Evolutionary conservation across 164 flowering plant species (phyloP).

Genomic region (Umbilicus rupestris): DNA sequence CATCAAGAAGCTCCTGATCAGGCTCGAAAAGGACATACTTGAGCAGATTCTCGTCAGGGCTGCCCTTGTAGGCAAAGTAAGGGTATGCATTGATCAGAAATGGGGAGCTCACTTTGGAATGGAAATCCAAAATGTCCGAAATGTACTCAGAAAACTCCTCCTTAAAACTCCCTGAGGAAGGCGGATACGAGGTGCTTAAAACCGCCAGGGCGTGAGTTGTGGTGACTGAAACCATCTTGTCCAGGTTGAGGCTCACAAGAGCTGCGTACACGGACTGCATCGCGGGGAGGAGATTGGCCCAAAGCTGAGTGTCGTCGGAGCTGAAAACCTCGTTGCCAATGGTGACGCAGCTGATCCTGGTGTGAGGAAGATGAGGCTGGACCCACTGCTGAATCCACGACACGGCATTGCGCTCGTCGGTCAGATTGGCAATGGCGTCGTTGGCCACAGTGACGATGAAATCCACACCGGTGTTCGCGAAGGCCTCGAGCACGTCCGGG

Average conservation of each 20-base stretch:
- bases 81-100: constrained; percentile 89
- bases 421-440: background rate
- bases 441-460: background rate
- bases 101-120: constrained; percentile 50
- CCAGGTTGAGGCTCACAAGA: constrained; percentile 45
- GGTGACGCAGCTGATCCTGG: background rate
- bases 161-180: constrained; percentile 64
- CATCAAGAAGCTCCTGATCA: constrained; percentile 44
- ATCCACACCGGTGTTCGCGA: background rate
- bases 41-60: constrained; percentile 34
- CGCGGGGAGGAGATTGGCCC: constrained; percentile 52
- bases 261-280: constrained; percentile 55
- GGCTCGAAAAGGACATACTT: constrained; percentile 65
- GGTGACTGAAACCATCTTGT: constrained; percentile 46
- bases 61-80: constrained; percentile 70
- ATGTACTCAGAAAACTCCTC: constrained; percentile 42
- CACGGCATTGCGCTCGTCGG: background rate
- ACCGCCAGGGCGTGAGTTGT: constrained; percentile 66
- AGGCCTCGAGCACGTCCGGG: background rate
- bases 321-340: constrained; percentile 45
- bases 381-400: constrained; percentile 1
- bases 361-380: background rate
- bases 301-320: constrained; percentile 24
- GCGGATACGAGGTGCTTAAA: constrained; percentile 60
- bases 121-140: constrained; percentile 53